Evolutionary conservation across 2,329 filamentous ascomycete genomes (phyloP).

Genomic region (Paraphoma sp.): DNA sequence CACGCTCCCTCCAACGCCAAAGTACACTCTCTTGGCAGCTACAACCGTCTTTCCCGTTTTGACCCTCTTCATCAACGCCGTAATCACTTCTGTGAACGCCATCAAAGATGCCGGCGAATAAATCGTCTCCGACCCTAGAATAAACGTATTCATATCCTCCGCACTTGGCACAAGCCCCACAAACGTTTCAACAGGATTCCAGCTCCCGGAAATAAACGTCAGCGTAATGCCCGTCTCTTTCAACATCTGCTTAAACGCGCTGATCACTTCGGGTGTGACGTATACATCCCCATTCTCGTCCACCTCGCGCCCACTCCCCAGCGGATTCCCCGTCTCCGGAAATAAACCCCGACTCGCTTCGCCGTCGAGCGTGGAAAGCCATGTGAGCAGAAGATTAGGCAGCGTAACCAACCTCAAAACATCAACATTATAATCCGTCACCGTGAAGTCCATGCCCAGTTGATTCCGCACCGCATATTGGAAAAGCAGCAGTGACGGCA

Average conservation of each 20-base stretch:
- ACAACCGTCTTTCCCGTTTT: slow-evolving; percentile 68
- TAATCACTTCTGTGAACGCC: slow-evolving; percentile 72
- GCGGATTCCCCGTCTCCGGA: slow-evolving; percentile 23
- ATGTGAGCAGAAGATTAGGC: slow-evolving; percentile 77
- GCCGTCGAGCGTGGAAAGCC: slow-evolving; percentile 49
- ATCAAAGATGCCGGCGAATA: slow-evolving; percentile 76
- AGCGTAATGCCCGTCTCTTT: slow-evolving; percentile 60
- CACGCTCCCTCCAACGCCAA: slow-evolving; percentile 82
- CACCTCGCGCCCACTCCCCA: slow-evolving; percentile 8
- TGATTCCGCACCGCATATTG: slow-evolving; percentile 63
- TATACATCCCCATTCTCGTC: slow-evolving; percentile 64
- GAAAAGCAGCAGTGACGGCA: slow-evolving; percentile 75
- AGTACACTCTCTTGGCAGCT: slow-evolving; percentile 81
- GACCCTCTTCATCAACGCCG: slow-evolving; percentile 62
- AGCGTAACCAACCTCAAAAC: slow-evolving; percentile 80
- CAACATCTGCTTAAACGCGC: slow-evolving; percentile 65
- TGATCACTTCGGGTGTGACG: slow-evolving; percentile 63
- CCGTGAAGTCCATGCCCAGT: slow-evolving; percentile 63
- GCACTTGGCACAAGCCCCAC: slow-evolving; percentile 61
- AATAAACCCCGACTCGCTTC: slow-evolving; percentile 17
- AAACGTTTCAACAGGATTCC: slow-evolving; percentile 66
- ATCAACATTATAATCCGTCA: slow-evolving; percentile 81
- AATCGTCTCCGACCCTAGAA: slow-evolving; percentile 82
- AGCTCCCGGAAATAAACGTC: slow-evolving; percentile 76
- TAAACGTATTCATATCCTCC: slow-evolving; percentile 49